phyloP scores from a whole-genome alignment of 371 early-diverging fungal genomes.

The Mucor velutinosus region DNA sequence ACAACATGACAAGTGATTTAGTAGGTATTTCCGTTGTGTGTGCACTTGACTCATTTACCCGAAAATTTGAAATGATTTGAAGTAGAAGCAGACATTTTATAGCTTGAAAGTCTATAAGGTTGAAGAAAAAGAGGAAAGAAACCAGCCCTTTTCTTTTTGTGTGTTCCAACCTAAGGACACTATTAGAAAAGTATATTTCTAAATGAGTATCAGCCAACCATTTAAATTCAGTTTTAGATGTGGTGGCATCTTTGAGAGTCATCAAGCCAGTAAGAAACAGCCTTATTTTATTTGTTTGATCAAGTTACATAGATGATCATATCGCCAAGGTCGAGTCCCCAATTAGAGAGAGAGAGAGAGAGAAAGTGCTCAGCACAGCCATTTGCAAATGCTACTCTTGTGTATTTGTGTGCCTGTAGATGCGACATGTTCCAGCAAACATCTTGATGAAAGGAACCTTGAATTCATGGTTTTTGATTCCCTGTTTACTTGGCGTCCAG shows the following conservation, averaged over 20 bases:
- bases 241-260: neutral
- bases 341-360: neutral
- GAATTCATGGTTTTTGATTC: too few relatives aligned
- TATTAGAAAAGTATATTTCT: neutral
- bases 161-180: neutral
- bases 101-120: neutral
- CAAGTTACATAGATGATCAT: neutral
- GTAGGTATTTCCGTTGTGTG: neutral
- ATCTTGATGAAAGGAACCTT: too few relatives aligned
- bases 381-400: neutral
- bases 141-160: neutral
- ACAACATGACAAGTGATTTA: neutral
- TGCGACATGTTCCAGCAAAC: too few relatives aligned
- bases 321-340: neutral
- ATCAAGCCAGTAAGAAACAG: neutral
- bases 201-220: slow-evolving; percentile 1
- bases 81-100: slow-evolving; percentile 20
- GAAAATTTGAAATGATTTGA: slow-evolving; percentile 28
- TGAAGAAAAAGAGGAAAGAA: neutral
- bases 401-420: too few relatives aligned
- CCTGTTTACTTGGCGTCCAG: too few relatives aligned
- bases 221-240: neutral
- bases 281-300: neutral
- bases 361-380: neutral
- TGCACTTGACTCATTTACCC: neutral